Evolutionary conservation across 345 rosid species (phyloP).

Genomic region (Isatis tinctoria): DNA sequence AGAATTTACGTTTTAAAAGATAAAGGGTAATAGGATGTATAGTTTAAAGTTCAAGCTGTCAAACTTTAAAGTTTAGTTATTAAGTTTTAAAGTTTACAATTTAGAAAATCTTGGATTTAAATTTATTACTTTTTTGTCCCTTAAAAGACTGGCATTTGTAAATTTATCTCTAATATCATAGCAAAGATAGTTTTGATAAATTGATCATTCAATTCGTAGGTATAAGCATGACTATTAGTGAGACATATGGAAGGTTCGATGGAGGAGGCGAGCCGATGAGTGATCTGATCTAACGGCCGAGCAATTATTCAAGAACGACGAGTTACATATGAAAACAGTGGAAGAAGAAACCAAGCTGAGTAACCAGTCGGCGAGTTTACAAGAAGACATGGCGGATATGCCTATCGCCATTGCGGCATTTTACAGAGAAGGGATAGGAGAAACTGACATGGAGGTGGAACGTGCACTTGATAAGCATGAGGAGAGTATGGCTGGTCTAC

Average conservation of each 20-base stretch:
- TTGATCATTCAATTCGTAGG: neutral
- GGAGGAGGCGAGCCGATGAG: slow-evolving; percentile 16
- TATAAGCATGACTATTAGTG: neutral
- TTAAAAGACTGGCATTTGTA: neutral
- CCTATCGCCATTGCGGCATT: slow-evolving; percentile 28
- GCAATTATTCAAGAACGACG: slow-evolving; percentile 30
- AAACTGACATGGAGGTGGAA: slow-evolving; percentile 17
- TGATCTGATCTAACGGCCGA: slow-evolving; percentile 31
- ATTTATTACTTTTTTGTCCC: neutral
- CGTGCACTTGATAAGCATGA: slow-evolving; percentile 30
- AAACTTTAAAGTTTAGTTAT: no score
- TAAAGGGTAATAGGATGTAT: no score
- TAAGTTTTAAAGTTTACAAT: no score
- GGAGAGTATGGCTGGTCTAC: slow-evolving; percentile 18
- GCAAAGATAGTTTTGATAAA: neutral
- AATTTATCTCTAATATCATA: neutral
- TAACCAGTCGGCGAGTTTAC: slow-evolving; percentile 30
- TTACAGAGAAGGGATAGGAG: slow-evolving; percentile 24
- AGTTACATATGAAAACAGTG: slow-evolving; percentile 33
- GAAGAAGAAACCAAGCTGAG: slow-evolving; percentile 35
- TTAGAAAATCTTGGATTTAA: neutral
- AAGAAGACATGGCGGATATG: slow-evolving; percentile 43
- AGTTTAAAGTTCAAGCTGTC: no score
- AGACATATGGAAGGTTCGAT: neutral
- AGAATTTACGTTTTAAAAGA: no score